Evolutionary conservation across 73 alveolate species (phyloP), one percentile per base, ranked within the genome.

Genomic region (Stentor coeruleus): DNA sequence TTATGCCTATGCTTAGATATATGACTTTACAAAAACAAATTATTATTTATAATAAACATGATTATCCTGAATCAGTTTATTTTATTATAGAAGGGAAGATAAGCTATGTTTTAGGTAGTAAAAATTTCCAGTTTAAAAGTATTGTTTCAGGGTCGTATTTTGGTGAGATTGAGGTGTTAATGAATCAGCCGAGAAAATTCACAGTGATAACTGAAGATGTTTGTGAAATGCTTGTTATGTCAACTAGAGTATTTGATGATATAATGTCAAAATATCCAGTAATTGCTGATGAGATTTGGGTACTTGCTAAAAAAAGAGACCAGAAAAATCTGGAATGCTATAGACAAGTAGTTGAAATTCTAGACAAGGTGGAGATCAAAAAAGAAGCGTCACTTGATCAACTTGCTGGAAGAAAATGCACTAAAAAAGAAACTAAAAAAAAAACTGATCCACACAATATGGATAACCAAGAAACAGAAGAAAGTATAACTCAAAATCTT

Each of bases 121-220:
- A 60, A 38, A 28, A 28, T 28, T 26, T 28, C 14, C 37, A n/a
- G 37, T 60, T 28, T 60, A 60, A 60, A 26, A 11, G 59, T 60
- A 60, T 60, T n/a, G 80, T 60, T 28, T 6, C 20, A 11, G 80
- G 80, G 41, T 14, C 55, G 11, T 60, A 60, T 26, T 60, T 60
- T 60, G 80, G 80, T 14, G 80, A 60, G 28, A 60, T 60, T 26
- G 80, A 60, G 36, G 80, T 60, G 11, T 60, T 60, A 14, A 60
- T 14, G 20, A 14, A 38, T 35, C 28, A 6, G 41, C 6, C 6
- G 6, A 60, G 80, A 60, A 28, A 60, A 26, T n/a, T 14, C 80
- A 28, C 6, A 28, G 80, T 35, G 41, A 28, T 28, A 6, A 6
- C 80, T 60, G 80, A 60, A n/a, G 37, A n/a, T 14, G 36, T 14